Evolutionary conservation across 208 protist genomes (phyloP).

Genomic region (Wallacemonas rigidus): DNA sequence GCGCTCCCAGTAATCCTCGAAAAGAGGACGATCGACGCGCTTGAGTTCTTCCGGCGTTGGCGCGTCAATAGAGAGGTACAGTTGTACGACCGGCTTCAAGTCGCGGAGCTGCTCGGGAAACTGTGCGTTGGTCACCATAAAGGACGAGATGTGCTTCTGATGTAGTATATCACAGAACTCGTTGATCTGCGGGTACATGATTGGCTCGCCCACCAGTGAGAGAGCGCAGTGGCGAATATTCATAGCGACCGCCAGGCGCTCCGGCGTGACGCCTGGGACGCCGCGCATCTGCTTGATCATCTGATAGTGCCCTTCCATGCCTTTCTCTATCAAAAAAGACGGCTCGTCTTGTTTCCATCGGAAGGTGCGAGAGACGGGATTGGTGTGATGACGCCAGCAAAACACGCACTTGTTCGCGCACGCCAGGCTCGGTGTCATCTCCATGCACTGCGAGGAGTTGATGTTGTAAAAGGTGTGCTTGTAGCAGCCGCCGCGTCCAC

Average conservation of each 20-base stretch:
- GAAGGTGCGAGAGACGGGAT: slow-evolving; percentile 91
- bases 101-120: slow-evolving; percentile 85
- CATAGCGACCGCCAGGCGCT: slow-evolving; percentile 84
- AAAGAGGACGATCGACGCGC: slow-evolving; percentile 91
- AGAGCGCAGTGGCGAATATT: slow-evolving; percentile 92
- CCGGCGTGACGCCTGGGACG: slow-evolving; percentile 91
- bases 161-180: slow-evolving; percentile 87
- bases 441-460: slow-evolving; percentile 95
- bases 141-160: slow-evolving; percentile 86
- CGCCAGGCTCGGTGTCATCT: slow-evolving; percentile 96
- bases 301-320: slow-evolving; percentile 68
- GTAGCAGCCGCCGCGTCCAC: slow-evolving; percentile 96
- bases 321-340: slow-evolving; percentile 70
- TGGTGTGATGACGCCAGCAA: slow-evolving; percentile 96
- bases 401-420: slow-evolving; percentile 98
- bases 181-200: slow-evolving; percentile 97
- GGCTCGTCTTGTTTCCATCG: slow-evolving; percentile 93
- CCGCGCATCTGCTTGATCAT: slow-evolving; percentile 92
- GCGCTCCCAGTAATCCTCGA: slow-evolving; percentile 96
- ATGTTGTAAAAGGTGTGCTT: slow-evolving; percentile 99
- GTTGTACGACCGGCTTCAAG: slow-evolving; percentile 90
- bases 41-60: slow-evolving; percentile 90
- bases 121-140: slow-evolving; percentile 96
- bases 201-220: slow-evolving; percentile 96
- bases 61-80: slow-evolving; percentile 95